Base-by-base conservation (phyloP, 75 land plant species). In the Pinus albicaulis region DNA sequence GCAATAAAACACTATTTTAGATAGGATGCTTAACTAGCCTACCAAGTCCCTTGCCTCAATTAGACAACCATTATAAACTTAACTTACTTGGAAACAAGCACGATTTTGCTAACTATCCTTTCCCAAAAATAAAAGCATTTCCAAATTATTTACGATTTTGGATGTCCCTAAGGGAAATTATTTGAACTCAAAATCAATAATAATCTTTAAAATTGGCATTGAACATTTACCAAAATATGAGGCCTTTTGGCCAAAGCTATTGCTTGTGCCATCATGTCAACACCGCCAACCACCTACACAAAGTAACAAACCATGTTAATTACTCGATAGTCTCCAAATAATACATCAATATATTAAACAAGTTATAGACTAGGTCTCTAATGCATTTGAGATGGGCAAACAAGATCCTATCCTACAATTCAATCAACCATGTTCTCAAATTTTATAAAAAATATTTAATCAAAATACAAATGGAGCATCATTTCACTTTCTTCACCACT, bases 201-300 rank as follows among this genome's bases (percentile, higher is more conserved):
- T 52, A 7, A 25, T 24, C 41, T 2, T 38, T 17, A 57, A 16
- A 38, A 55, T 38, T 57, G 4, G 5, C 23, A 20, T 17, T 78
- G 26, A 31, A 58, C 38, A 76, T 79, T 79, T 87, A 95, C 99
- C 81, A 97, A 82, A 76, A 97, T 78, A 55, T 97, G 98, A 36
- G 98, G 99, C 60, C 97, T 78, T 78, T 89, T 92, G 57, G 82
- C 95, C 57, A 97, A 86, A 25, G 88, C 79, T 66, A 86, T 83
- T 25, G 88, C 77, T 76, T 97, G 98, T 57, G 80, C 87, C 83
- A 86, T 83, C 86, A 82, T 87, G 71, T 92, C 92, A 3, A 97
- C 82, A 15, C 99, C 99, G 71, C 99, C 99, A 72, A 97, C 93
- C 64, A 97, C 85, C 98, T 59, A 23, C 61, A 59, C 53, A 10